These are phyloP conservation scores for Plectosphaerella cucumerina DNA, from an alignment of 2,329 filamentous ascomycete species.

Conservation along the genomic window DNA sequence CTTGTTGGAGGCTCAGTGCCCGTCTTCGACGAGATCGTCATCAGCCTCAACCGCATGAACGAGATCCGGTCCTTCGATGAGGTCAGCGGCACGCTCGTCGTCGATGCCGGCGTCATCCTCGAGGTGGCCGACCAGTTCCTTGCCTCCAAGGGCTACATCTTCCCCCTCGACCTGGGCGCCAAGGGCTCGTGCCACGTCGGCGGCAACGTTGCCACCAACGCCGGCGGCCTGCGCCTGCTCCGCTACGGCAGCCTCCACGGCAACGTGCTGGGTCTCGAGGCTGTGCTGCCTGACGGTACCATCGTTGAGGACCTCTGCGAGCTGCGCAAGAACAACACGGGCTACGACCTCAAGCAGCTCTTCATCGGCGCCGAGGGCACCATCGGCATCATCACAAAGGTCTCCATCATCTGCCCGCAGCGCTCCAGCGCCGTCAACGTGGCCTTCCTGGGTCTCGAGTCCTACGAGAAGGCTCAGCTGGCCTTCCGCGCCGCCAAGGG, in stretches of 20 bases:
- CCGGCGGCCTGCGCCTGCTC: conserved; percentile 82
- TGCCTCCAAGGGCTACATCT: conserved; percentile 79
- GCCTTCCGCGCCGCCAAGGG: conserved; percentile 87
- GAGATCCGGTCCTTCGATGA: conserved; percentile 87
- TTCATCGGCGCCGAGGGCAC: conserved; percentile 97
- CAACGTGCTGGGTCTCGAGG: conserved; percentile 87
- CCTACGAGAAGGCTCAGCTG: conserved; percentile 80
- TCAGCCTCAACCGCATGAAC: conserved; percentile 90
- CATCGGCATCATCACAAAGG: conserved; percentile 85
- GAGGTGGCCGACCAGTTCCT: conserved; percentile 86
- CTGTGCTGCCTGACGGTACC: conserved; percentile 88
- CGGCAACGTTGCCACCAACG: conserved; percentile 93
- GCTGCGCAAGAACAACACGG: conserved; percentile 96
- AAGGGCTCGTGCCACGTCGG: conserved; percentile 97
- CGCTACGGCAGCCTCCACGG: conserved; percentile 94
- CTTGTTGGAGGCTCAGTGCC: conserved; percentile 93
- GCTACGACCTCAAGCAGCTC: conserved; percentile 94
- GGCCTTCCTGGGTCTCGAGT: conserved; percentile 87
- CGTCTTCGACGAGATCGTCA: conserved; percentile 96
- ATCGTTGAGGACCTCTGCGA: conserved; percentile 84
- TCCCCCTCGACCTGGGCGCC: conserved; percentile 93
- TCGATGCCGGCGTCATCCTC: conserved; percentile 85
- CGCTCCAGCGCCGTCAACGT: conserved; percentile 87
- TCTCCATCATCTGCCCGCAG: conserved; percentile 87
- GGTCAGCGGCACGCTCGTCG: conserved; percentile 84